Conservation (phyloP, 2,329 filamentous ascomycete genomes). For the Scolecobasidium constrictum region DNA sequence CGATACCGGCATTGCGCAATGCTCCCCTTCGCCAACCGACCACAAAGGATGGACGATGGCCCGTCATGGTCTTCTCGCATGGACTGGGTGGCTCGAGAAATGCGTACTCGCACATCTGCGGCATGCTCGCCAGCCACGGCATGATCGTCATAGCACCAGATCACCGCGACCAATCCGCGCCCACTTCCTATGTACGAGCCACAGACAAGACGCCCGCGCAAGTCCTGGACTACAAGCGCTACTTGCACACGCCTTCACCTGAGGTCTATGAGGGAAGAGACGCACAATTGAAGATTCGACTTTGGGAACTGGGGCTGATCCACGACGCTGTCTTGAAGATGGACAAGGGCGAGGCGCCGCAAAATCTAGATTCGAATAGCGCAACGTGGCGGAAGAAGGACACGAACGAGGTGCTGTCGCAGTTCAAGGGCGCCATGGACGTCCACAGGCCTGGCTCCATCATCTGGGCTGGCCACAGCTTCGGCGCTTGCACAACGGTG, state of each 20-base stretch:
- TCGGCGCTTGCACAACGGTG: conserved; percentile 62
- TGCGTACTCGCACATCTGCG: conserved; percentile 73
- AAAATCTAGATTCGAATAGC: conserved; percentile 34
- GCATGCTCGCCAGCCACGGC: conserved; percentile 70
- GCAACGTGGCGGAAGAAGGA: conserved; percentile 22
- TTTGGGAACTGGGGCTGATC: conserved; percentile 68
- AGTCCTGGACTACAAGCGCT: conserved; percentile 32
- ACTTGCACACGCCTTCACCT: conserved; percentile 51
- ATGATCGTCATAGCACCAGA: conserved; percentile 72
- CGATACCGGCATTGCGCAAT: conserved; percentile 63
- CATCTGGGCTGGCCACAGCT: conserved; percentile 69
- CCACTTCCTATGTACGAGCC: conserved; percentile 60
- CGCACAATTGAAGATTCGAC: conserved; percentile 59
- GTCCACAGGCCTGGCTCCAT: conserved; percentile 62
- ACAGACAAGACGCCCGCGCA: conserved; percentile 33
- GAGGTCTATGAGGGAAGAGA: conserved; percentile 59
- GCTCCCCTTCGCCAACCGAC: conserved; percentile 46
- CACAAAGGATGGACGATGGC: conserved; percentile 51
- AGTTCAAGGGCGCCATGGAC: conserved; percentile 52
- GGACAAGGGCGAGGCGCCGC: conserved; percentile 41
- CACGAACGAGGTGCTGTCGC: conserved; percentile 37
- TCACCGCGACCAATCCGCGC: conserved; percentile 71
- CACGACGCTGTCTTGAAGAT: conserved; percentile 58
- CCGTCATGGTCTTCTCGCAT: conserved; percentile 77
- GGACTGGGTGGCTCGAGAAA: conserved; percentile 73